Base-by-base conservation (phyloP, 306 rosid species). In the Elaeagnus macrophylla region DNA sequence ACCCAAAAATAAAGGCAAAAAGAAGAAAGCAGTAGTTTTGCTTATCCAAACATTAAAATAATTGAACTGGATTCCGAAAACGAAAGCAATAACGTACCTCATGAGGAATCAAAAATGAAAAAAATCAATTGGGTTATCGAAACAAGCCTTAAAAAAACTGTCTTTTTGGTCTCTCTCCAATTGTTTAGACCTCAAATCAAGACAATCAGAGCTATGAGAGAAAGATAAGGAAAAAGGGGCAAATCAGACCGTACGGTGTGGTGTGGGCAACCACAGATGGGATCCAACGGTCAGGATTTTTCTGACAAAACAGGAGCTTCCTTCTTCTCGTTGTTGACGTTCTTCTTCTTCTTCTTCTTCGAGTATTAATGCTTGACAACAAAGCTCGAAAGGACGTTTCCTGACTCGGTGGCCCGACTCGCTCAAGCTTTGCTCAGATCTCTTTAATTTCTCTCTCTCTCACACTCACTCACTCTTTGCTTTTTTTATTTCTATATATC, bases 271-370 rank as follows among this genome's bases (percentile, higher is more conserved):
- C 53, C 56, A 46, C 74, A 69, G 57, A 67, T 12, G 71, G 64
- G 81, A 82, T 91, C 93, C 37, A 82, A 75, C 48, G 88, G 91
- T 66, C 69, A 54, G 76, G 78, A 71, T 72, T 74, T 68, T 50
- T 69, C 2, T 25, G 2, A 25, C 32, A 25, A 2, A 25, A 25
- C 32, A 25, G 32, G 4, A 25, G 4, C 32, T 25, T 25, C 32
- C 32, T 25, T 25, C 4, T 25, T 25, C 32, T 25, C 47, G 45
- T 46, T 8, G 15, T 45, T 17, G n/a, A 17, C 0, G 50, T 51
- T 32, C 36, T 60, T 15, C 62, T 48, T 15, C 40, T 60, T 15
- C 41, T 5, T 11, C 64, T 55, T 19, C 51, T 47, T 43, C 57
- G 68, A 69, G 69, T 78, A 69, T 72, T 65, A 61, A 75, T 75